Percentiles rank a stretch among this genome's conserved stretches.
Evolutionary conservation across 306 rosid species (phyloP).

Genomic region (Luffa aegyptiaca): DNA sequence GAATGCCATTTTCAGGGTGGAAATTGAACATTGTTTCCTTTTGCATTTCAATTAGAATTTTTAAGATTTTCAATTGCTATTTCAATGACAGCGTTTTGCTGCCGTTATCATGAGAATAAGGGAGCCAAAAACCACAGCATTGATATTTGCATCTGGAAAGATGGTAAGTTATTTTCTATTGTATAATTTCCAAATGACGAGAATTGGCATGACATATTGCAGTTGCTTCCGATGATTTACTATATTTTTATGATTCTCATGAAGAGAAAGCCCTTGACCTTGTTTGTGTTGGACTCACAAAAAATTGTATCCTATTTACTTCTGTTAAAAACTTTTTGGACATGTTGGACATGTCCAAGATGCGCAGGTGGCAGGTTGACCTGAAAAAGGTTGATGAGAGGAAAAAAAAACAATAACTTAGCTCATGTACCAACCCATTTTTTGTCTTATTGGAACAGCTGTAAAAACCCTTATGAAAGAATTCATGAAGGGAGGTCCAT

Average conservation of each 20-base stretch:
- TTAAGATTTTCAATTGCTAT: not conserved
- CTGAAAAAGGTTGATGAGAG: not conserved
- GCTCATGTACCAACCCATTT: too few species aligned
- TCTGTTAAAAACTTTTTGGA: not conserved
- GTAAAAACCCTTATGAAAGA: not conserved
- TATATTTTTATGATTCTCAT: not conserved
- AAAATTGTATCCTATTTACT: not conserved
- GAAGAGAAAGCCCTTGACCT: not conserved
- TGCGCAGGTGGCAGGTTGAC: not conserved
- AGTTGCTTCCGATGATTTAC: not conserved
- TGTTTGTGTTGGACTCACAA: not conserved
- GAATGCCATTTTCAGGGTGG: not conserved
- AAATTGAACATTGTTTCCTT: not conserved
- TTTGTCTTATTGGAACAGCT: not conserved
- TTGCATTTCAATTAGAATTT: not conserved
- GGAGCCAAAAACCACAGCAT: slow-evolving; percentile 89
- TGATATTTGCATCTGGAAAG: slow-evolving; percentile 94
- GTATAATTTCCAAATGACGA: not conserved
- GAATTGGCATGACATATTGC: not conserved
- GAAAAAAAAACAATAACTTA: too few species aligned
- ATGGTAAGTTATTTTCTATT: slow-evolving; percentile 44
- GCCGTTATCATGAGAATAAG: slow-evolving; percentile 98
- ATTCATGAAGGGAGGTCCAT: not conserved
- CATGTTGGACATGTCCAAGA: not conserved
- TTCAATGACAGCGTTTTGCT: slow-evolving; percentile 68